Percentiles rank a stretch among this genome's conserved stretches.
Evolutionary conservation across 2,329 filamentous ascomycete species (phyloP).

Genomic region (Amesomyces nigricolor): DNA sequence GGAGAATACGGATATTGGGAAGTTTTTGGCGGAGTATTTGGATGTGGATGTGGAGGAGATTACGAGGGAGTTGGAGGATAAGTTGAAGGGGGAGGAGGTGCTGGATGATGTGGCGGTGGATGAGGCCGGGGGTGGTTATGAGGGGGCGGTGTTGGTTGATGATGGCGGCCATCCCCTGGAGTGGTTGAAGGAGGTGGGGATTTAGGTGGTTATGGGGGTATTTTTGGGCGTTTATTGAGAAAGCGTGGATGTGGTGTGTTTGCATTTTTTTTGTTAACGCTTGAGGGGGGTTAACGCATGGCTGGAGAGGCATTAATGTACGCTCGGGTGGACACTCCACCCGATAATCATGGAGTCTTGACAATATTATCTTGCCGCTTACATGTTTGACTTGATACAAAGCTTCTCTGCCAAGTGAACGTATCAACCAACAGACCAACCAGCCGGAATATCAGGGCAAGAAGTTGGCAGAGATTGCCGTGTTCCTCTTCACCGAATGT

Average conservation of each 20-base stretch:
- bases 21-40: constrained; percentile 74
- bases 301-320: no score
- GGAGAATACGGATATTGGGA: constrained; percentile 89
- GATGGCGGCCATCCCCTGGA: constrained; percentile 10
- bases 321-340: no score
- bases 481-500: no score
- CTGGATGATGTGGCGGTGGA: not conserved
- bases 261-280: not conserved
- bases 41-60: constrained; percentile 72
- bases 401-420: no score
- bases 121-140: not conserved
- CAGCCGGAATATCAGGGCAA: no score
- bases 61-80: constrained; percentile 66
- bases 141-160: constrained; percentile 7
- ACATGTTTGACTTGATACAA: no score
- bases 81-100: constrained; percentile 31
- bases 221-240: not conserved
- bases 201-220: not conserved
- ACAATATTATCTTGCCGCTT: no score
- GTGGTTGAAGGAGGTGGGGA: constrained; percentile 1
- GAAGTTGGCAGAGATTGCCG: no score
- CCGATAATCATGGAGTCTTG: no score
- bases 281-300: not conserved
- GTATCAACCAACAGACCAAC: no score
- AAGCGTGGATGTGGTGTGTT: not conserved